phyloP scores from a whole-genome alignment of 2,329 filamentous ascomycete genomes.

The Escovopsis weberi region DNA sequence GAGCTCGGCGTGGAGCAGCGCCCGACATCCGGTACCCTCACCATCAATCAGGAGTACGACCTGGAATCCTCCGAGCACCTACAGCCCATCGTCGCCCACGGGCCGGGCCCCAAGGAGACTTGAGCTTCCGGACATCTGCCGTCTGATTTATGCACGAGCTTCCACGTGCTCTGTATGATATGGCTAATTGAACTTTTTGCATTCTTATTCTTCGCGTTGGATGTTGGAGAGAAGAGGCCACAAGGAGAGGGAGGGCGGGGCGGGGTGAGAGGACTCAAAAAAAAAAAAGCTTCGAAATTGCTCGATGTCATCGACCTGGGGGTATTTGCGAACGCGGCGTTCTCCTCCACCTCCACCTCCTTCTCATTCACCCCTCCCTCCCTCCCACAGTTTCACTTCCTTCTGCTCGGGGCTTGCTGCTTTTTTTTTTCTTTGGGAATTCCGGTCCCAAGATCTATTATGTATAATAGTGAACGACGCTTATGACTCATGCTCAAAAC shows the following conservation, averaged over 20 bases:
- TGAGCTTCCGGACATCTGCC: neutral
- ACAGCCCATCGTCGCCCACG: constrained; percentile 7
- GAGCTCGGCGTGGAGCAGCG: constrained; percentile 9
- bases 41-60: neutral
- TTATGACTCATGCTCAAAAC: constrained; percentile 27
- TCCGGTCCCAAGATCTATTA: neutral
- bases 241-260: no score
- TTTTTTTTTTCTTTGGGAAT: neutral
- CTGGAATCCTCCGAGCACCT: constrained; percentile 4
- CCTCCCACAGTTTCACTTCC: neutral
- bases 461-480: constrained; percentile 6
- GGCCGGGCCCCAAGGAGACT: constrained; percentile 7
- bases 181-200: neutral
- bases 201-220: no score
- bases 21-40: constrained; percentile 1
- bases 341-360: neutral
- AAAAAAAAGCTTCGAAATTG: neutral
- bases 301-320: no score
- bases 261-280: neutral
- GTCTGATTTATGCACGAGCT: no score
- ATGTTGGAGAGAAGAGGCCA: no score
- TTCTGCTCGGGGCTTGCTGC: no score
- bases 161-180: no score
- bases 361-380: no score
- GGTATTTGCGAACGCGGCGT: no score